These are phyloP conservation scores for Sugiyamaella marilandica DNA, from an alignment of 805 yeast species.

Conservation along the genomic window DNA sequence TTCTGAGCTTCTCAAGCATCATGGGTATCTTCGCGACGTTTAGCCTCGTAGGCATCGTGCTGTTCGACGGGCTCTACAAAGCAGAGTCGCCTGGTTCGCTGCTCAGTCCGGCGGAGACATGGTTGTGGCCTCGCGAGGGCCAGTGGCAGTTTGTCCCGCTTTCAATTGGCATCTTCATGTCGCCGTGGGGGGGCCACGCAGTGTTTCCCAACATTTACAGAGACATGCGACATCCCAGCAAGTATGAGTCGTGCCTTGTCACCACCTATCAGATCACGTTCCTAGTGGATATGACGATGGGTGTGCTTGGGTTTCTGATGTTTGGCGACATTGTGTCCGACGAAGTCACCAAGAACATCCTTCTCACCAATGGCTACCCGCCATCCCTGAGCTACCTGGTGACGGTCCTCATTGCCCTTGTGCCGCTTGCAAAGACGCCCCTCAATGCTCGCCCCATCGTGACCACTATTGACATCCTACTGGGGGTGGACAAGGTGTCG, in stretches of 20 bases:
- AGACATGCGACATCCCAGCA: constrained; percentile 69
- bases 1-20: constrained; percentile 64
- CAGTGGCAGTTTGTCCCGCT: constrained; percentile 39
- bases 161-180: constrained; percentile 39
- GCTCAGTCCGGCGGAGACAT: constrained; percentile 56
- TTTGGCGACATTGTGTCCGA: constrained; percentile 64
- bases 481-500: constrained; percentile 34
- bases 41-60: constrained; percentile 53
- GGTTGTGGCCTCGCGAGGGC: constrained; percentile 57
- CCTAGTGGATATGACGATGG: constrained; percentile 56
- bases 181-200: constrained; percentile 85
- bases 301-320: constrained; percentile 68
- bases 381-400: constrained; percentile 45
- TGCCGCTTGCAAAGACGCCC: constrained; percentile 83
- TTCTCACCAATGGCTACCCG: constrained; percentile 67
- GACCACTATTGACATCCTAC: constrained; percentile 58
- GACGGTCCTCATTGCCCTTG: constrained; percentile 67
- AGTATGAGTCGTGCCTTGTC: constrained; percentile 49
- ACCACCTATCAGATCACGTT: constrained; percentile 57
- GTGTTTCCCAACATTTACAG: constrained; percentile 71
- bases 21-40: constrained; percentile 69
- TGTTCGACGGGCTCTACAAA: constrained; percentile 61
- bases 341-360: constrained; percentile 71
- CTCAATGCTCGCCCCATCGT: constrained; percentile 78
- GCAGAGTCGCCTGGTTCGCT: constrained; percentile 69